Evolutionary conservation across 2,329 filamentous ascomycete species (phyloP).

Genomic region (Paecilomyces sp.): DNA sequence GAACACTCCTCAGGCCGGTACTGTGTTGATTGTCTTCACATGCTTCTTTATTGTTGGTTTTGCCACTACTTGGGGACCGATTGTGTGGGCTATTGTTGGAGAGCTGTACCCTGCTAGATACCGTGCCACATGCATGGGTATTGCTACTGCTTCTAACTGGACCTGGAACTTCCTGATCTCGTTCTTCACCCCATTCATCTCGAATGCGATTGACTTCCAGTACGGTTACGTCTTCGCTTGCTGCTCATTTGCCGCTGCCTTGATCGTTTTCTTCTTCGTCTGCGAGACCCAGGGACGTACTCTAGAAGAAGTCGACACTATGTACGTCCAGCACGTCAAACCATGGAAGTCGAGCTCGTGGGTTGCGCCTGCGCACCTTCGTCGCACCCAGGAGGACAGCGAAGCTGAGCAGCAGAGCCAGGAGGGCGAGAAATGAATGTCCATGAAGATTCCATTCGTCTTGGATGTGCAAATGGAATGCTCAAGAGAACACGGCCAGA

Average conservation of each 20-base stretch:
- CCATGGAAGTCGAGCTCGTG: slow-evolving; percentile 56
- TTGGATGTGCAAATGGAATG: background rate
- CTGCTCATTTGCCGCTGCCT: slow-evolving; percentile 58
- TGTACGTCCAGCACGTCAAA: slow-evolving; percentile 61
- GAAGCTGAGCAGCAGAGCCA: background rate
- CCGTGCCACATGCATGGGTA: slow-evolving; percentile 69
- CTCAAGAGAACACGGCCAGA: background rate
- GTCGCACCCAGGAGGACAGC: background rate
- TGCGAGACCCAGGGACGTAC: slow-evolving; percentile 66
- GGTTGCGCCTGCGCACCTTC: slow-evolving; percentile 7
- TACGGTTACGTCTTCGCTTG: slow-evolving; percentile 75
- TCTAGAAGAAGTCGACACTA: slow-evolving; percentile 72
- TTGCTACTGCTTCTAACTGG: slow-evolving; percentile 75
- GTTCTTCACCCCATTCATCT: slow-evolving; percentile 79
- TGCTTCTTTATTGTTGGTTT: slow-evolving; percentile 71
- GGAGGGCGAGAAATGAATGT: background rate
- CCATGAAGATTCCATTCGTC: background rate
- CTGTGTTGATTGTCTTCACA: slow-evolving; percentile 64
- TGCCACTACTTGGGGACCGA: slow-evolving; percentile 64
- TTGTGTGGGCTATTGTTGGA: slow-evolving; percentile 38
- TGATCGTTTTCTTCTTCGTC: slow-evolving; percentile 70
- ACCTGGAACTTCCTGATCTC: slow-evolving; percentile 66
- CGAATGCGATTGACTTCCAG: slow-evolving; percentile 61
- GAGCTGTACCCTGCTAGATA: slow-evolving; percentile 41
- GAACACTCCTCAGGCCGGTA: slow-evolving; percentile 46